phyloP scores from a whole-genome alignment of 495 filamentous ascomycete species.

The Lasiosphaeriaceae sp. region DNA sequence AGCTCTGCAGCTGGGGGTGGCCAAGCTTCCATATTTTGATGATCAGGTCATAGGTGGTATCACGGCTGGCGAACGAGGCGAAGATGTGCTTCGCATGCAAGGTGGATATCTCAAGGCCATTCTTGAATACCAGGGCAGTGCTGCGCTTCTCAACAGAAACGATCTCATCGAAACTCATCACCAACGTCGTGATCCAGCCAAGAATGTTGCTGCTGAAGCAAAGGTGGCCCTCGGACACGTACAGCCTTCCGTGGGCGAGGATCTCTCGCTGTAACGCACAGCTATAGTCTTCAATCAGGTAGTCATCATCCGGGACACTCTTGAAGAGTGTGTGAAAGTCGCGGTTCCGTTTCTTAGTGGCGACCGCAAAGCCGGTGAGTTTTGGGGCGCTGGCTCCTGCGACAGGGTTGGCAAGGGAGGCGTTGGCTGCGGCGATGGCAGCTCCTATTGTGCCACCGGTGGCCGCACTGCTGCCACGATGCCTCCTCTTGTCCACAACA shows the following conservation, averaged over 20 bases:
- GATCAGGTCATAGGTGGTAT: constrained; percentile 95
- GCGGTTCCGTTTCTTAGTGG: constrained; percentile 89
- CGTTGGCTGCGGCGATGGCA: constrained; percentile 59
- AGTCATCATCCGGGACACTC: constrained; percentile 96
- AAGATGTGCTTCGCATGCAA: constrained; percentile 93
- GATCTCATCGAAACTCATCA: constrained; percentile 97
- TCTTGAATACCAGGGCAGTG: constrained; percentile 93
- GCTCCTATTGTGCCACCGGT: constrained; percentile 63
- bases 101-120: constrained; percentile 95
- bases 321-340: constrained; percentile 94
- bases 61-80: constrained; percentile 88
- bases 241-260: constrained; percentile 86
- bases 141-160: constrained; percentile 95
- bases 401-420: constrained; percentile 61
- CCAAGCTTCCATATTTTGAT: constrained; percentile 98
- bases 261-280: constrained; percentile 95
- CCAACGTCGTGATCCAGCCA: constrained; percentile 93
- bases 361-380: constrained; percentile 92
- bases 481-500: constrained; percentile 62
- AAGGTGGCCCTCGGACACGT: constrained; percentile 94
- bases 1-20: constrained; percentile 84
- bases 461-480: constrained; percentile 83
- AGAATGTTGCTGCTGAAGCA: constrained; percentile 99
- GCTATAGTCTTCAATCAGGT: constrained; percentile 97
- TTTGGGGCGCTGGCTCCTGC: constrained; percentile 58